Conservation (phyloP, 83 land plant genomes). For the Thuja plicata region DNA sequence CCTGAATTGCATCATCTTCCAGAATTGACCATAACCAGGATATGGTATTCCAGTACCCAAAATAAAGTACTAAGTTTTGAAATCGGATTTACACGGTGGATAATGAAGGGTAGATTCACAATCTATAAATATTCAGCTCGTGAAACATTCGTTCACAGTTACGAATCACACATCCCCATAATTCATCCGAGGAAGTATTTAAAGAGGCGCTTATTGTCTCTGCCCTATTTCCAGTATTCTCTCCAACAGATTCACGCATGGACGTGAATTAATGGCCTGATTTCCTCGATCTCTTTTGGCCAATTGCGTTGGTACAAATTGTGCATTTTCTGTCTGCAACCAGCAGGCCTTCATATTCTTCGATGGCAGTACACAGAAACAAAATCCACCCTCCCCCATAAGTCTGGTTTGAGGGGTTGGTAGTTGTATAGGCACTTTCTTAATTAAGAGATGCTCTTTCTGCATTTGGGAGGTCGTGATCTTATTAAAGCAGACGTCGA, state of each 20-base stretch:
- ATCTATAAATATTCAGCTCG: background rate
- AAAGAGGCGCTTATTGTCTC: background rate
- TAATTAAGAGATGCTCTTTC: background rate
- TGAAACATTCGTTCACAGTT: background rate
- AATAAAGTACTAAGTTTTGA: too few species aligned
- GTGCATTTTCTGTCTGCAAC: background rate
- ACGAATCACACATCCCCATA: too few species aligned
- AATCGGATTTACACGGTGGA: too few species aligned
- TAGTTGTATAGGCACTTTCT: background rate
- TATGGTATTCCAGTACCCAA: too few species aligned
- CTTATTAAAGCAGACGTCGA: background rate
- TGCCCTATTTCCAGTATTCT: background rate
- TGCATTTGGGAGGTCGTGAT: background rate
- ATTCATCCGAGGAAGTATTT: background rate
- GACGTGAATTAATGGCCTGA: background rate
- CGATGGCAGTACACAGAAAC: background rate
- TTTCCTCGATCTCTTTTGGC: background rate
- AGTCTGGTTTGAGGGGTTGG: background rate
- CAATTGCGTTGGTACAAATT: background rate
- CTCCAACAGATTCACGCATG: background rate
- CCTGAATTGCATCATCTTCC: too few species aligned
- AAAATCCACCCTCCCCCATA: background rate
- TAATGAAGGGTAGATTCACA: background rate
- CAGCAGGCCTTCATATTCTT: background rate
- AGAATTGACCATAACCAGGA: too few species aligned